phyloP scores from a whole-genome alignment of 2,329 filamentous ascomycete species.

The Mycogone perniciosa region DNA sequence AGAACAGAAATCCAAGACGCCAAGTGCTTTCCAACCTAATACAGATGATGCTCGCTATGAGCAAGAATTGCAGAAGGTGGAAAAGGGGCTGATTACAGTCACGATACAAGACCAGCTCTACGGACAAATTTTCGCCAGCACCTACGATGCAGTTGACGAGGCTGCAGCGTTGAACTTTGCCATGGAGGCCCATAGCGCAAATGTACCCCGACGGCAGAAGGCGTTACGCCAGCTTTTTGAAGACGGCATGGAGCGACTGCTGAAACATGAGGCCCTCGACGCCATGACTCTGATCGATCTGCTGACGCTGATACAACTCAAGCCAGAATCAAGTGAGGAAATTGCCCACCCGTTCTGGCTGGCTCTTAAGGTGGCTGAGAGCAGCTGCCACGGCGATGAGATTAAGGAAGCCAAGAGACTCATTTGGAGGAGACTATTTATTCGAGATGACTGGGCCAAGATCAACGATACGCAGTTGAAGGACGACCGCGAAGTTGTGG shows the following conservation, averaged over 20 bases:
- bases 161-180: constrained; percentile 71
- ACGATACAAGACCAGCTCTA: constrained; percentile 76
- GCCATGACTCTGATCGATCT: constrained; percentile 62
- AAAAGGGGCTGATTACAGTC: constrained; percentile 61
- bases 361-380: constrained; percentile 58
- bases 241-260: constrained; percentile 60
- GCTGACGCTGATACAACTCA: constrained; percentile 63
- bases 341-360: constrained; percentile 65
- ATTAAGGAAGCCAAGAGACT: constrained; percentile 51
- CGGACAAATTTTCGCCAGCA: constrained; percentile 59
- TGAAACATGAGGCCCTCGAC: constrained; percentile 67
- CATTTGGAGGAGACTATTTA: constrained; percentile 83
- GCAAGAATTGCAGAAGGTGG: constrained; percentile 45
- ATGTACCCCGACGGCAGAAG: constrained; percentile 52
- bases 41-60: constrained; percentile 33
- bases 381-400: constrained; percentile 49
- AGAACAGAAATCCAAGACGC: constrained; percentile 20
- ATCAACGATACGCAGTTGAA: constrained; percentile 73
- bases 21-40: constrained; percentile 33
- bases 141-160: constrained; percentile 69
- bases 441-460: constrained; percentile 76
- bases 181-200: constrained; percentile 57
- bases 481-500: constrained; percentile 61
- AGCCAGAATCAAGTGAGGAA: constrained; percentile 43
- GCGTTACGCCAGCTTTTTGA: constrained; percentile 67